Percentiles rank a stretch among this genome's conserved stretches.
These are phyloP conservation scores for Pluteus cervinus DNA, from an alignment of 768 basidiomycete species.

Conservation along the genomic window DNA sequence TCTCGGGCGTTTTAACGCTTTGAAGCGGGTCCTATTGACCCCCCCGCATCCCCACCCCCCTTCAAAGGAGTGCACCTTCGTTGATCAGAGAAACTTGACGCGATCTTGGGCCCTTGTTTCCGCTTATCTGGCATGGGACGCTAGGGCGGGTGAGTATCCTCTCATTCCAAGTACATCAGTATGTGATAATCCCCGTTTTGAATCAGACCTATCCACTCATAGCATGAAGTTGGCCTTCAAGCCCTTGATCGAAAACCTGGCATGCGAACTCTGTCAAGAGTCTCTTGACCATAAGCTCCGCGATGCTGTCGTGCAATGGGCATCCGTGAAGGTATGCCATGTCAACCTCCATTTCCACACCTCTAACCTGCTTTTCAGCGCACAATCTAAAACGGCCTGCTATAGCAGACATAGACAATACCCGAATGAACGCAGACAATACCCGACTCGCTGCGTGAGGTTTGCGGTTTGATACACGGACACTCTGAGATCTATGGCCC, in stretches of 20 bases:
- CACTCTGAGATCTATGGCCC: too few relatives aligned
- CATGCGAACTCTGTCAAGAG: constrained; percentile 21
- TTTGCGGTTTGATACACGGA: too few relatives aligned
- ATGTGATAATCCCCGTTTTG: constrained; percentile 1
- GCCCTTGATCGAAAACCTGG: constrained; percentile 20
- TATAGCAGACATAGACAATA: too few relatives aligned
- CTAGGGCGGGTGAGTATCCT: constrained; percentile 24
- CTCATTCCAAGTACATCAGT: not conserved
- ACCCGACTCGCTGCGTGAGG: too few relatives aligned
- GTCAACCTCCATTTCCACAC: too few relatives aligned
- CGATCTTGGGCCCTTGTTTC: constrained; percentile 33
- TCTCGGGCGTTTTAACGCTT: constrained; percentile 24
- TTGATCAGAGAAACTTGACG: constrained; percentile 26
- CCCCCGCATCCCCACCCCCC: constrained; percentile 25
- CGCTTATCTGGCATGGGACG: constrained; percentile 30
- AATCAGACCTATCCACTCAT: constrained; percentile 20
- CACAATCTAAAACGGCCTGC: too few relatives aligned
- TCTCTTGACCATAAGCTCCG: constrained; percentile 18
- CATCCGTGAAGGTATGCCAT: constrained; percentile 25
- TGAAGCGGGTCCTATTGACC: constrained; percentile 24
- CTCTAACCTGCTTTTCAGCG: too few relatives aligned
- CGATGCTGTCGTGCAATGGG: constrained; percentile 23
- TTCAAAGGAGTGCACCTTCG: constrained; percentile 20
- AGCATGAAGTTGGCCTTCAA: constrained; percentile 20
- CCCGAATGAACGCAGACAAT: too few relatives aligned